phyloP scores from a whole-genome alignment of 177 flowering plant genomes.

The Tripterygium wilfordii region DNA sequence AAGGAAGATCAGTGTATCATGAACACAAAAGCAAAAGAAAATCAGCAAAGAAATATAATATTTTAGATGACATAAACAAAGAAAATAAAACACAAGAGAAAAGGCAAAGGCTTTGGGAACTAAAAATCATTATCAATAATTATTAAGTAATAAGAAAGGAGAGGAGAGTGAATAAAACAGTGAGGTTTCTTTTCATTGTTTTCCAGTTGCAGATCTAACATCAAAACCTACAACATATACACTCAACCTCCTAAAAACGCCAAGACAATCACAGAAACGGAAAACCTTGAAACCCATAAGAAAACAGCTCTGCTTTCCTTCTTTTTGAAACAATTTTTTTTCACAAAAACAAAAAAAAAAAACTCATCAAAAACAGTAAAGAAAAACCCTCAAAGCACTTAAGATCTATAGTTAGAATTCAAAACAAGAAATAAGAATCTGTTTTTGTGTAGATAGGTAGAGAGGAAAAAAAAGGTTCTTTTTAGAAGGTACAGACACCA shows the following conservation, averaged over 20 bases:
- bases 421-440: slow-evolving; percentile 5
- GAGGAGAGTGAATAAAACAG: slow-evolving; percentile 10
- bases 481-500: no score
- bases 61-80: not conserved
- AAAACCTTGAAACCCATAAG: slow-evolving; percentile 10
- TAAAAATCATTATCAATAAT: not conserved
- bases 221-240: slow-evolving; percentile 15
- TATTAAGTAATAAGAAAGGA: not conserved
- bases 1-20: no score
- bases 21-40: no score
- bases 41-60: not conserved
- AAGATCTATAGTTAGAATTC: slow-evolving; percentile 13
- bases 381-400: not conserved
- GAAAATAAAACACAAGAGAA: slow-evolving; percentile 2
- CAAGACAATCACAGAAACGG: slow-evolving; percentile 55
- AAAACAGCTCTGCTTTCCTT: slow-evolving; percentile 2
- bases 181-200: slow-evolving; percentile 19
- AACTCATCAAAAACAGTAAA: slow-evolving; percentile 19
- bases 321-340: not conserved
- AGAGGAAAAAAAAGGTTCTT: not conserved
- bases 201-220: slow-evolving; percentile 53
- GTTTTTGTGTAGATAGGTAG: not conserved
- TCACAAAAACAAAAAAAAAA: not conserved
- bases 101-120: not conserved
- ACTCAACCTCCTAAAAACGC: slow-evolving; percentile 41